Evolutionary conservation across 768 basidiomycete species (phyloP).

Genomic region (Naganishia onofrii): DNA sequence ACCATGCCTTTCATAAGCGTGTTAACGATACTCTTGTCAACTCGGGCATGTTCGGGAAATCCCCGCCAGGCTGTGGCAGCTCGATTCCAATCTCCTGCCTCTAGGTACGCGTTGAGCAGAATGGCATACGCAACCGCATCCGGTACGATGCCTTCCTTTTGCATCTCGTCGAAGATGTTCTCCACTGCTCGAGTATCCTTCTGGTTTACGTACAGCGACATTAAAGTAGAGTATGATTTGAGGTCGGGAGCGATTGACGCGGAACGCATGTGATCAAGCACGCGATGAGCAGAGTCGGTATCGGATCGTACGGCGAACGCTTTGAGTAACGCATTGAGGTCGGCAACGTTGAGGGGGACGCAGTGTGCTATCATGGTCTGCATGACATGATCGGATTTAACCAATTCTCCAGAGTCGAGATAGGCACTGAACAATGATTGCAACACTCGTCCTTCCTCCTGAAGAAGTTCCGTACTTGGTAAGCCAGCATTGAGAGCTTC

Average conservation of each 20-base stretch:
- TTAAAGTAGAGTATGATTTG: slow-evolving; percentile 1
- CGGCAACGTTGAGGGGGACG: neutral
- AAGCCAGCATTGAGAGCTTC: neutral
- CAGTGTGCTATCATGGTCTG: neutral
- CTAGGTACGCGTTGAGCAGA: slow-evolving; percentile 78
- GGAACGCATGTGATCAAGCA: slow-evolving; percentile 5
- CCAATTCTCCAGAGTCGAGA: neutral
- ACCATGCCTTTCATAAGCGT: slow-evolving; percentile 80
- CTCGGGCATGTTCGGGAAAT: slow-evolving; percentile 51
- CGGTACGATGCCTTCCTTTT: slow-evolving; percentile 36
- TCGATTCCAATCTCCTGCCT: slow-evolving; percentile 73
- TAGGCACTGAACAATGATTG: neutral
- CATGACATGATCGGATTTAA: neutral
- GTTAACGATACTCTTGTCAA: slow-evolving; percentile 61
- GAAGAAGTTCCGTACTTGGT: neutral
- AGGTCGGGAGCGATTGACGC: neutral
- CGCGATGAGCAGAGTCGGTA: neutral
- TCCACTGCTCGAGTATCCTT: slow-evolving; percentile 5
- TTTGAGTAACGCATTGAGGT: slow-evolving; percentile 2
- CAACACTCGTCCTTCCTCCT: neutral
- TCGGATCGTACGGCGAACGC: slow-evolving; percentile 2
- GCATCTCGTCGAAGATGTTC: slow-evolving; percentile 19
- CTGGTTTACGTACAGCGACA: slow-evolving; percentile 17
- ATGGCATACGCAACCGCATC: slow-evolving; percentile 54
- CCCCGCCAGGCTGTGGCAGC: slow-evolving; percentile 70